Conservation (phyloP, 106 monocot genomes). For the Dioscorea zingiberensis region DNA sequence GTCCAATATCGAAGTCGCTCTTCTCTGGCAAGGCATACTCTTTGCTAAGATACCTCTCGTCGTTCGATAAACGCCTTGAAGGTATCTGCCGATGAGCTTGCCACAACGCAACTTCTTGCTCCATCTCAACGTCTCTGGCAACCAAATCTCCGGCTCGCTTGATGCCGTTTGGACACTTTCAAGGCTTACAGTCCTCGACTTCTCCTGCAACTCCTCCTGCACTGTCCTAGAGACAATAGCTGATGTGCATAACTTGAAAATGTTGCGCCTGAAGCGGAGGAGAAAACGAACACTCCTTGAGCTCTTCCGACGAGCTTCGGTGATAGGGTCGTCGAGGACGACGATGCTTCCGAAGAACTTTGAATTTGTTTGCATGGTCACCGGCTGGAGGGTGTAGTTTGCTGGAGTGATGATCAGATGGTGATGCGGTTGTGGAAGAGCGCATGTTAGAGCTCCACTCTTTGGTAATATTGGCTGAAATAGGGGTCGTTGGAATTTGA, state of each 20-base stretch:
- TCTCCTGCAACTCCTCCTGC: conserved; percentile 58
- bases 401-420: no score
- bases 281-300: no score
- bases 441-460: no score
- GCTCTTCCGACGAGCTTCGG: no score
- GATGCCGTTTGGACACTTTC: conserved; percentile 31
- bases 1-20: conserved; percentile 32
- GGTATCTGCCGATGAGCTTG: conserved; percentile 37
- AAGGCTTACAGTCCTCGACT: conserved; percentile 55
- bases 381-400: no score
- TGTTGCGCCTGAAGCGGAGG: conserved; percentile 33
- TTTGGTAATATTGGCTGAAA: no score
- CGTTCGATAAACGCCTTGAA: conserved; percentile 42
- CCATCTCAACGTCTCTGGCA: conserved; percentile 59
- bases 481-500: no score
- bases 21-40: conserved; percentile 23
- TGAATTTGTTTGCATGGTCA: no score
- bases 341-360: no score
- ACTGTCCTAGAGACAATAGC: conserved; percentile 31
- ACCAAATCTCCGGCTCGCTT: conserved; percentile 49
- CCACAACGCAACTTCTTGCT: conserved; percentile 42
- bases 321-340: no score
- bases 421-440: no score
- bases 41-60: conserved; percentile 44
- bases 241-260: conserved; percentile 51